These are phyloP conservation scores for Solanum paucissectum DNA, from an alignment of 257 asterid genomes.

Conservation along the genomic window DNA sequence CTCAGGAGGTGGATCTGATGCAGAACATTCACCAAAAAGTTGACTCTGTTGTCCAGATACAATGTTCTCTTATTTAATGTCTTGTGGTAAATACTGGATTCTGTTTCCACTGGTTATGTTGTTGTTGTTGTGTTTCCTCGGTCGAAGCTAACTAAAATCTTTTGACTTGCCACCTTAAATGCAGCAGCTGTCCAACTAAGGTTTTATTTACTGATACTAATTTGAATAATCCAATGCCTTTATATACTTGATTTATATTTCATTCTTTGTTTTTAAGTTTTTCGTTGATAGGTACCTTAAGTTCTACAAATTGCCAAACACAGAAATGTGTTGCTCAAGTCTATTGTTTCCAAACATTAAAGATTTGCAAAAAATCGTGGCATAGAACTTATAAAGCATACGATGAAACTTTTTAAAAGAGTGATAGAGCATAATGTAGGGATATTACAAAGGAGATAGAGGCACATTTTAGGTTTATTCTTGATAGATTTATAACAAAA, in stretches of 20 bases:
- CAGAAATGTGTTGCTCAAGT: background rate
- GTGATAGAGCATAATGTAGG: background rate
- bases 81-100: background rate
- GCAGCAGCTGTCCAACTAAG: background rate
- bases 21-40: slow-evolving; percentile 29
- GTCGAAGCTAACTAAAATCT: background rate
- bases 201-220: background rate
- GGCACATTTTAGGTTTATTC: background rate
- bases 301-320: background rate
- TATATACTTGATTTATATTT: background rate
- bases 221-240: background rate
- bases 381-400: background rate
- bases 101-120: background rate
- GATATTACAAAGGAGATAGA: background rate
- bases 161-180: background rate
- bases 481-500: background rate
- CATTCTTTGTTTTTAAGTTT: background rate
- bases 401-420: background rate
- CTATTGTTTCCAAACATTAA: background rate
- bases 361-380: background rate
- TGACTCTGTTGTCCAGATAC: slow-evolving; percentile 29
- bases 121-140: background rate
- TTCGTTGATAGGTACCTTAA: background rate
- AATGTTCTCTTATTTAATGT: slow-evolving; percentile 1
- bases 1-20: slow-evolving; percentile 56